Percentiles rank a stretch among this genome's conserved stretches.
phyloP scores from a whole-genome alignment of 2,329 filamentous ascomycete species.

The Exophiala oligosperma region DNA sequence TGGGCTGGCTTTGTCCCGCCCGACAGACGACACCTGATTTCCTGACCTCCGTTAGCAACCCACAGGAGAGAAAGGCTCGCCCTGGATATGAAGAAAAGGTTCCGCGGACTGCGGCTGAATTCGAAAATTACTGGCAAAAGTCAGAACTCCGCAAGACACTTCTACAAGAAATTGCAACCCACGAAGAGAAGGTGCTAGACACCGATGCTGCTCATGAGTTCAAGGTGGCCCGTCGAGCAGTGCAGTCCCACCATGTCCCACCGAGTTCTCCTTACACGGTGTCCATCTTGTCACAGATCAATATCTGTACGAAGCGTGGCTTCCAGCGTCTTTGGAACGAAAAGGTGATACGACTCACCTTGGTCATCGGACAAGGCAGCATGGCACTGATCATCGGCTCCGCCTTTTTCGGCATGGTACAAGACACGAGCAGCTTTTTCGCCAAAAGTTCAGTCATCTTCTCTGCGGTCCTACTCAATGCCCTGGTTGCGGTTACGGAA shows the following conservation, averaged over 20 bases:
- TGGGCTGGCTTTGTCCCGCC: conserved; percentile 63
- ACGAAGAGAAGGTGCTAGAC: conserved; percentile 69
- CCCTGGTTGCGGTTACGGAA: conserved; percentile 46
- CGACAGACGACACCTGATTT: conserved; percentile 67
- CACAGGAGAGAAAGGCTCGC: conserved; percentile 47
- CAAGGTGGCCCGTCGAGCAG: neutral
- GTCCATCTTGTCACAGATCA: conserved; percentile 64
- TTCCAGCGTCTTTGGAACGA: conserved; percentile 76
- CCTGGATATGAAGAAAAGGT: conserved; percentile 46
- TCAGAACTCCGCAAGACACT: conserved; percentile 63
- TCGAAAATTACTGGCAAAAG: conserved; percentile 59
- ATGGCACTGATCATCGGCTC: conserved; percentile 72
- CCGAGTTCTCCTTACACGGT: conserved; percentile 55
- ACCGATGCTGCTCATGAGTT: conserved; percentile 4
- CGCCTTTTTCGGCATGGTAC: conserved; percentile 75
- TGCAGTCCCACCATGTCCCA: neutral
- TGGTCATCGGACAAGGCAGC: conserved; percentile 2
- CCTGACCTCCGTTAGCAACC: conserved; percentile 65
- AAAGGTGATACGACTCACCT: conserved; percentile 55
- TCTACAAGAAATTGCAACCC: conserved; percentile 53
- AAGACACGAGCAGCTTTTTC: conserved; percentile 72
- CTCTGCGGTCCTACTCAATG: conserved; percentile 85
- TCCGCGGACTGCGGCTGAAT: conserved; percentile 59
- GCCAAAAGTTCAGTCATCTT: conserved; percentile 77
- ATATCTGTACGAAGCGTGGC: conserved; percentile 77